Percentiles rank a stretch among this genome's conserved stretches.
phyloP scores from a whole-genome alignment of 352 stramenopile species.

The Pythium aristosporum region DNA sequence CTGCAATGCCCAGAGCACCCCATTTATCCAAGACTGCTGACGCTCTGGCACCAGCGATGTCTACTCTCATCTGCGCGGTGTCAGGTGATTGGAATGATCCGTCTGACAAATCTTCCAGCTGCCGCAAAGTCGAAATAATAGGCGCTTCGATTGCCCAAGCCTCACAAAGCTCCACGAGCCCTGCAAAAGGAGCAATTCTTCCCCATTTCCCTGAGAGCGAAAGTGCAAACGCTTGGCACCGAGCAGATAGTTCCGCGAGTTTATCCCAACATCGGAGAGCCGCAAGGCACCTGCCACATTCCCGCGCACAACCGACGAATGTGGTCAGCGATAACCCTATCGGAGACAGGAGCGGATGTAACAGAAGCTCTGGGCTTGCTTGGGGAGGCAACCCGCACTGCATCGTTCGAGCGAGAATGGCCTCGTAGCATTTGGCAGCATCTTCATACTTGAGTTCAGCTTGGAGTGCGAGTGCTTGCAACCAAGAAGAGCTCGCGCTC shows the following conservation, averaged over 20 bases:
- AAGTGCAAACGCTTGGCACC: conserved; percentile 13
- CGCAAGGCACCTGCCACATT: conserved; percentile 19
- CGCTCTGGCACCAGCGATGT: background rate
- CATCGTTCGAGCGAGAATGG: conserved; percentile 12
- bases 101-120: background rate
- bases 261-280: conserved; percentile 11
- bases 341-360: conserved; percentile 15
- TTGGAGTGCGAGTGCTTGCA: conserved; percentile 17
- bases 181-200: background rate
- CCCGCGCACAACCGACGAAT: conserved; percentile 17
- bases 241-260: conserved; percentile 9
- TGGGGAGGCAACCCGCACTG: background rate
- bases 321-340: conserved; percentile 12
- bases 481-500: conserved; percentile 9
- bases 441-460: conserved; percentile 28
- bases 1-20: conserved; percentile 11
- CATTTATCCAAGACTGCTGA: conserved; percentile 10
- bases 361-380: conserved; percentile 1
- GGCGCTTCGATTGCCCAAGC: conserved; percentile 14
- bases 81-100: background rate
- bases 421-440: conserved; percentile 12
- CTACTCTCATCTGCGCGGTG: background rate
- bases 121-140: background rate
- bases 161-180: conserved; percentile 14
- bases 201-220: conserved; percentile 1